Base-by-base conservation (phyloP, 257 asterid species). In the Nicotiana paniculata region DNA sequence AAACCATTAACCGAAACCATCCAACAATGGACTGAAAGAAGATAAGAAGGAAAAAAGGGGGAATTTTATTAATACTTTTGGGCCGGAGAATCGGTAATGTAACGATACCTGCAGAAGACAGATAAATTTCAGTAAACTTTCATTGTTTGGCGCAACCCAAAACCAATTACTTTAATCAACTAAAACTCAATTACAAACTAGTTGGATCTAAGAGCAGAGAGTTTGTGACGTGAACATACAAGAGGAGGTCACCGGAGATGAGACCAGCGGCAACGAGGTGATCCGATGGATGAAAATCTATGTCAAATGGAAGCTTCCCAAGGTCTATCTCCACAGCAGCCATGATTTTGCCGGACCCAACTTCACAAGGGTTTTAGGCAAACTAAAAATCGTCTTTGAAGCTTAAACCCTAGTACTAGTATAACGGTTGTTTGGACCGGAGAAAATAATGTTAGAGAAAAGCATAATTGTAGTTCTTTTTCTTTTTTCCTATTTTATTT, bases 221-320 rank as follows among this genome's bases (percentile, higher is more conserved):
- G 51, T 43, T 43, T 0, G 51, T 43, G 51, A 43, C 12, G 3
- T 43, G 51, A 9, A 53, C 58, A 53, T 53, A 95, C 97, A 95
- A 18, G 32, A 88, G 88, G 75, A 95, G 91, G 55, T 90, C 86
- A 51, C 99, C 99, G 16, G 91, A 87, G 85, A 95, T 93, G 84
- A 93, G 93, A 54, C 97, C 97, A 32, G 98, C 85, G 37, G 98
- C 97, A 30, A 95, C 97, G 6, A 95, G 83, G 75, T 93, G 87
- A 18, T 77, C 79, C 30, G 93, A 92, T 26, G 99, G 97, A 82
- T 95, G 99, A 86, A 95, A 95, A 86, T 92, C 98, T 17, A 95
- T 85, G 88, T 95, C 98, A 82, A 95, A 93, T 28, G 97, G 91
- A 80, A 84, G 90, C 55, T 89, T 84, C 53, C 86, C 98, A 80